phyloP scores from a whole-genome alignment of 495 filamentous ascomycete species.

The Podospora bellae-mahoneyi region DNA sequence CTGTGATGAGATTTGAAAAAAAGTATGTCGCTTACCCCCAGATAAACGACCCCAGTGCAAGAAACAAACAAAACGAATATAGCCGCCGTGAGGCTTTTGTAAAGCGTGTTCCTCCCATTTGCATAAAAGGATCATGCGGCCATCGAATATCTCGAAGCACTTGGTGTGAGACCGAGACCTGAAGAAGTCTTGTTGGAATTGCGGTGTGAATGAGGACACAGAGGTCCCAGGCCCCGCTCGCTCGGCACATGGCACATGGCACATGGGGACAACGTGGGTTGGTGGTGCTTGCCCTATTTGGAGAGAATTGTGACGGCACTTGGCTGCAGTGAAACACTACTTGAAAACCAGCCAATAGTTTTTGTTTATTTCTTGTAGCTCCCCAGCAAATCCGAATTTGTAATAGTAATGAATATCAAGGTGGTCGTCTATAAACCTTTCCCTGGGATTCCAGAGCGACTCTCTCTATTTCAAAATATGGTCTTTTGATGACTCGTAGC shows the following conservation, averaged over 20 bases:
- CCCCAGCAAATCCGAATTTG: no score
- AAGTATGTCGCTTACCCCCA: conserved; percentile 45
- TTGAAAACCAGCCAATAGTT: background rate
- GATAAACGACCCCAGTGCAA: conserved; percentile 55
- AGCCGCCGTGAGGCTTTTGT: conserved; percentile 45
- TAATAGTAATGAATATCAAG: no score
- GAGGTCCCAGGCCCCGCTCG: background rate
- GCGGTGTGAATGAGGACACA: background rate
- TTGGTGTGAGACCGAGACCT: no score
- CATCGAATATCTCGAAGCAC: no score
- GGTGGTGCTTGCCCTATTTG: background rate
- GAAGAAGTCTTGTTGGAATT: no score
- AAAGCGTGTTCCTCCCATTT: conserved; percentile 16
- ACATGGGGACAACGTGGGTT: background rate
- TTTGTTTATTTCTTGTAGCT: background rate
- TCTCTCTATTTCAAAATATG: no score
- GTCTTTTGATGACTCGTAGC: no score
- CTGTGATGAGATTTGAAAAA: background rate
- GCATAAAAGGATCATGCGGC: background rate
- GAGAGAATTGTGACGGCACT: background rate
- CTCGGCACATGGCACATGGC: background rate
- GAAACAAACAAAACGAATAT: conserved; percentile 48
- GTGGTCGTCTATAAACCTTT: no score
- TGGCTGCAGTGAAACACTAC: background rate
- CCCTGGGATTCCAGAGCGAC: no score